phyloP scores from a whole-genome alignment of 23 red algal genomes.

The Gracilaria gracilis region DNA sequence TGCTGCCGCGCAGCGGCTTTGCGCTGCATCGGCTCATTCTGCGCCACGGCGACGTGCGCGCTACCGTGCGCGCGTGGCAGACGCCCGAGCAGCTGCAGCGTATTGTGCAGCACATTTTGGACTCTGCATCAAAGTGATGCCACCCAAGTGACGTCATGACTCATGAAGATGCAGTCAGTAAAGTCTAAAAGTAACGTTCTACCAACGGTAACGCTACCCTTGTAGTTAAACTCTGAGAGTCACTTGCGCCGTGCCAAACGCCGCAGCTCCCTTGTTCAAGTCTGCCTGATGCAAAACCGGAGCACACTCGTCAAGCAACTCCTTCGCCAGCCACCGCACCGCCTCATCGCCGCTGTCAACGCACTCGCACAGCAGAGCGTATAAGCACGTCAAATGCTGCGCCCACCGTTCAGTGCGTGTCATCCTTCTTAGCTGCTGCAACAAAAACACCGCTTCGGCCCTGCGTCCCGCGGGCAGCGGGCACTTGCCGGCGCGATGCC shows the following conservation, averaged over 20 bases:
- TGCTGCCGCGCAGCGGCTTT: not conserved
- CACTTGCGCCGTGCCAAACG: not conserved
- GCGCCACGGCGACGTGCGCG: not conserved
- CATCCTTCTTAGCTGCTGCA: constrained; percentile 59
- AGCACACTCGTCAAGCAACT: constrained; percentile 51
- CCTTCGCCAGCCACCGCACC: constrained; percentile 44
- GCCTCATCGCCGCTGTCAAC: constrained; percentile 72
- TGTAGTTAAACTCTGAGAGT: too few species aligned
- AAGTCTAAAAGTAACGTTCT: too few species aligned
- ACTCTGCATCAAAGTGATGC: too few species aligned
- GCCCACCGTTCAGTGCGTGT: constrained; percentile 14
- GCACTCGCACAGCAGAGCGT: constrained; percentile 65
- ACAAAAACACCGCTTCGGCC: constrained; percentile 71
- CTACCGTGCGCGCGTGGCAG: not conserved
- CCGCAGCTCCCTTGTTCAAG: not conserved
- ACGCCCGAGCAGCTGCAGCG: constrained; percentile 2
- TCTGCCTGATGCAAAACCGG: not conserved
- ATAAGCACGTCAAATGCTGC: constrained; percentile 31
- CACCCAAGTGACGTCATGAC: too few species aligned
- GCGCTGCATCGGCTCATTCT: not conserved
- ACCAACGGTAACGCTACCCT: too few species aligned
- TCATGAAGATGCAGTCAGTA: too few species aligned
- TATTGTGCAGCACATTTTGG: constrained; percentile 1
- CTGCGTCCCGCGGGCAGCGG: constrained; percentile 69
- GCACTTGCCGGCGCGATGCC: constrained; percentile 65